Evolutionary conservation across 1,284 basidiomycete species (phyloP), one percentile per base, ranked within the genome.

Genomic region (Trametes versicolor): DNA sequence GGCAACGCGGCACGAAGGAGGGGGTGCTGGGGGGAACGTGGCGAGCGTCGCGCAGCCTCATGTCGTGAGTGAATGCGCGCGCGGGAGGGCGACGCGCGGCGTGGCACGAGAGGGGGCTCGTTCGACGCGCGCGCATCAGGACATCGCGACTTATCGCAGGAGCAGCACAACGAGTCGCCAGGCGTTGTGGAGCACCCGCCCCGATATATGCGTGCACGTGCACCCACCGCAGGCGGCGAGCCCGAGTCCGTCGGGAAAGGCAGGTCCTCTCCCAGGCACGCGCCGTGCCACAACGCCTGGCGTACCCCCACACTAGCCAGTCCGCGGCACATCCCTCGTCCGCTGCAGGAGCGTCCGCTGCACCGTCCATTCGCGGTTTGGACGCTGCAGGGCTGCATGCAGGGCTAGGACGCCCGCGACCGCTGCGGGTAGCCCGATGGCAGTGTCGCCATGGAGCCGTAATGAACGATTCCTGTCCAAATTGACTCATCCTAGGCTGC

Each of bases 61-160:
- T 66, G 68, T 63, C 17, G 52, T 54, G 15, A 54, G 50, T 57
- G 57, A 59, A 55, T 61, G 67, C 57, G 39, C 41, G 49, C 51
- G n/a, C 23, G 56, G 50, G 63, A 60, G 54, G 48, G 53, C 39
- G 56, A 58, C 43, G 43, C 39, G 68, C 68, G 63, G 68, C 68
- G 68, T 69, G 68, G 68, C 68, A 57, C 45, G 63, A 64, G 65
- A 69, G 68, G 17, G 58, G 27, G 36, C 60, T 54, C 37, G 13
- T 64, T 58, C 50, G 54, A 29, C 52, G 43, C 52, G 32, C 55
- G 36, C 25, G 10, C 23, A 50, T 36, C 29, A 54, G 41, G 4
- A 12, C 34, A 13, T 13, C 7, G 6, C 15, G 41, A 7, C 41
- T 48, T 41, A 57, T 62, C 61, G 61, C 54, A 62, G 48, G 23